A percentile compares a stretch with the other conserved stretches of the same genome.
Evolutionary conservation across 116 monocot species (phyloP).

Genomic region (Cymodocea nodosa): DNA sequence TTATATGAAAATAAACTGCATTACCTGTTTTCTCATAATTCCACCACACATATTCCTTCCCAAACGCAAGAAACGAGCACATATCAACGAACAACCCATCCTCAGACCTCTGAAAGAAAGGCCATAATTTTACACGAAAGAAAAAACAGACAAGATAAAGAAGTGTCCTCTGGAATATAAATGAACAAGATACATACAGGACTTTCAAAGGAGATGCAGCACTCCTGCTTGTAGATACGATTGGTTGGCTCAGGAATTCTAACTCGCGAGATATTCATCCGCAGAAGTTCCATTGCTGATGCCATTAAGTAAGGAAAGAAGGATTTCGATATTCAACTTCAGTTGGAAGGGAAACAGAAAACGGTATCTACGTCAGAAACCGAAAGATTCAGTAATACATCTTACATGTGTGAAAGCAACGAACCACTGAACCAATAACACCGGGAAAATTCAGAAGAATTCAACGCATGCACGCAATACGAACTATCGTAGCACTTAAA

Average conservation of each 20-base stretch:
- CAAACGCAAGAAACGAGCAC: constrained; percentile 78
- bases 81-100: constrained; percentile 82
- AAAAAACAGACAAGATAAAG: background rate
- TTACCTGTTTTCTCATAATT: constrained; percentile 83
- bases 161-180: background rate
- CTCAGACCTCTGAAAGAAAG: constrained; percentile 44
- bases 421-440: too few relatives aligned
- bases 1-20: constrained; percentile 79
- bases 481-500: too few relatives aligned
- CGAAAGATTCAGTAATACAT: too few relatives aligned
- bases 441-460: too few relatives aligned
- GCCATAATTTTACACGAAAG: background rate
- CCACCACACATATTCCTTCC: constrained; percentile 77
- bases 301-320: background rate
- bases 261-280: constrained; percentile 64
- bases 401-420: too few relatives aligned
- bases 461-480: too few relatives aligned
- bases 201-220: constrained; percentile 93
- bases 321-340: background rate
- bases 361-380: background rate
- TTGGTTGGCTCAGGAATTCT: constrained; percentile 88
- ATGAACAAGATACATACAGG: constrained; percentile 28
- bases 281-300: constrained; percentile 60
- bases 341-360: background rate
- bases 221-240: constrained; percentile 90